Percentiles rank a stretch among this genome's conserved stretches.
Evolutionary conservation across 106 monocot species (phyloP).

Genomic region (Posidonia australis): DNA sequence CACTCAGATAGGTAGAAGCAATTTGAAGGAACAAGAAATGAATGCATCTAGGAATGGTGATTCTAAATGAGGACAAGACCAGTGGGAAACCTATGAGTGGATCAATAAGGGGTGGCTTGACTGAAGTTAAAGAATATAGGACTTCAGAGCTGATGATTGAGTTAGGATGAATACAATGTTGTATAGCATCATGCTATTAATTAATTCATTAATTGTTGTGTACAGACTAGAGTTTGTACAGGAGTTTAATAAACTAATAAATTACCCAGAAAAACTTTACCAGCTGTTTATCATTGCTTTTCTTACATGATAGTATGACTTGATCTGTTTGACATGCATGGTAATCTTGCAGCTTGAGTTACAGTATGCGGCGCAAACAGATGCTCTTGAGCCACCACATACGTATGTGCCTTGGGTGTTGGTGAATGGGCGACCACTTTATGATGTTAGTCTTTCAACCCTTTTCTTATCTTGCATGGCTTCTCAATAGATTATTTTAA

Average conservation of each 20-base stretch:
- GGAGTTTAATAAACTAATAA: background rate
- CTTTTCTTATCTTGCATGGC: no score
- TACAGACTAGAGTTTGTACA: background rate
- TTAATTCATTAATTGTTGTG: background rate
- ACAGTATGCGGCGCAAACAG: constrained; percentile 18
- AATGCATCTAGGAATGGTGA: no score
- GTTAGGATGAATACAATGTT: background rate
- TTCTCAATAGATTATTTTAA: no score
- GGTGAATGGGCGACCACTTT: constrained; percentile 21
- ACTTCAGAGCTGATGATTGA: background rate
- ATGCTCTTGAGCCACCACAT: constrained; percentile 29
- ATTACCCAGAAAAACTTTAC: background rate
- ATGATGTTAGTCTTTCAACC: constrained; percentile 19
- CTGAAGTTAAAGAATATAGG: no score
- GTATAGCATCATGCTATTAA: background rate
- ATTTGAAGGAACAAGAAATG: no score
- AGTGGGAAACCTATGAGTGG: no score
- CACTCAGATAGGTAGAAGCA: no score
- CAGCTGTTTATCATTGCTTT: background rate
- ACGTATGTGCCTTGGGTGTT: constrained; percentile 31
- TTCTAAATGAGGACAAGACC: no score
- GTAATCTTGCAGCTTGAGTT: constrained; percentile 20
- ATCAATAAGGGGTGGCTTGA: no score
- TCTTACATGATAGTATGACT: background rate
- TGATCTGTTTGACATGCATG: background rate